Evolutionary conservation across 2,329 filamentous ascomycete species (phyloP), one percentile per base, ranked within the genome.

Genomic region (Rhynchosporium agropyri): DNA sequence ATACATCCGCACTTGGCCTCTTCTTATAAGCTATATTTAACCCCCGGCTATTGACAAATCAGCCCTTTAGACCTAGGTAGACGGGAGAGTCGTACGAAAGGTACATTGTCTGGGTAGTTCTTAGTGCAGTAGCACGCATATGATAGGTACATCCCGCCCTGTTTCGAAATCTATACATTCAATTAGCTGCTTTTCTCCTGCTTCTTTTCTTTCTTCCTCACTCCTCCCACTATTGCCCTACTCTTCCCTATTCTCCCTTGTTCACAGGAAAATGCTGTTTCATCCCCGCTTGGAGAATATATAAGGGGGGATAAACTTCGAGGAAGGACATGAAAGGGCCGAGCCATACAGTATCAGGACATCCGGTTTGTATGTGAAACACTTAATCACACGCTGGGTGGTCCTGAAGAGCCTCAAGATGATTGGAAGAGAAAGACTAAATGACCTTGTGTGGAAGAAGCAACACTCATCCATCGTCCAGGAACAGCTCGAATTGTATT

Each of bases 391-490:
- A 63, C 40, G 64, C 64, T 20, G 20, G 60, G 63, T 65, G 46
- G 36, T 59, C 55, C 65, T 67, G 66, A 66, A 65, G 53, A 63
- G 60, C 66, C 66, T 65, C 66, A 59, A 53, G 56, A 64, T 63
- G 60, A 40, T 60, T 51, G 31, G n/a, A 29, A 28, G 33, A 42
- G 9, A 5, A 36, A 36, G 5, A 36, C 33, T 36, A 36, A 10
- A 36, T 6, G 33, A 10, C 33, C 40, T 20, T 46, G n/a, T 46
- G 43, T n/a, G 5, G n/a, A n/a, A n/a, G 45, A 46, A 36, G 45
- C 54, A 57, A 61, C 20, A 56, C 38, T 50, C 26, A 40, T 55
- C 33, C 33, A 40, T 50, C 36, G 38, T 54, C 31, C 42, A 55
- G n/a, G 46, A 20, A 53, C 43, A 28, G 46, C 46, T n/a, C 31